Evolutionary conservation across 768 basidiomycete species (phyloP), one percentile per base, ranked within the genome.

Genomic region (Paxillus rubicundulus): DNA sequence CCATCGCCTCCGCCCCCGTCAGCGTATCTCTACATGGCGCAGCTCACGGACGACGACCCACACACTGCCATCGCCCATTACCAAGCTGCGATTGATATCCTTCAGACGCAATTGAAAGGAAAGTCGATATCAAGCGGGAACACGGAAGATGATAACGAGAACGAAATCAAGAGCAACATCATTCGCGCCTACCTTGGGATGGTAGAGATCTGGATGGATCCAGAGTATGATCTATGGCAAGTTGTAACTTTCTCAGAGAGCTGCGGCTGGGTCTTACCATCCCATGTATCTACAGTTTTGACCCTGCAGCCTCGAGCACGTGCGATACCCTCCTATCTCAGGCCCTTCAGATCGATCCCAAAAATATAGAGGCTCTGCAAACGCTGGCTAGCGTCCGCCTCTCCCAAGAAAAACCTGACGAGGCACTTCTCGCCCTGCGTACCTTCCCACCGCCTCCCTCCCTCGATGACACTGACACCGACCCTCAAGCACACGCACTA

Each of bases 181-280:
- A 85, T 93, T 10, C 77, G 87, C 37, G 91, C 90, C 8, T 77
- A 94, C 18, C 78, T 93, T 28, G 88, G 87, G 8, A 93, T 94
- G 79, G 87, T 95, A 21, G 94, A 96, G 66, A 89, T 95, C 14
- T 97, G 93, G 93, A 96, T 97, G 92, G 89, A 94, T 61, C 88
- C 88, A 28, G 78, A 80, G 2, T 86, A 87, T 58, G 92, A 95
- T 76, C 75, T 96, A 45, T 95, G 93, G 93, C 87, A 61, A 46
- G 82, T 65, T 30, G n/a, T n/a, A 18, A 16, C 4, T 52, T 30
- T 20, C 16, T 51, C 28, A 36, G 13, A 41, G 30, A 6, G 5
- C 37, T 20, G 4, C 13, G 5, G 36, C n/a, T 21, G 9, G 18
- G 32, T 27, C 14, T 33, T 4, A 32, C 24, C 43, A 10, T 45